Evolutionary conservation across 306 rosid genomes (phyloP).

Genomic region (Oxytropis ochrocephala): DNA sequence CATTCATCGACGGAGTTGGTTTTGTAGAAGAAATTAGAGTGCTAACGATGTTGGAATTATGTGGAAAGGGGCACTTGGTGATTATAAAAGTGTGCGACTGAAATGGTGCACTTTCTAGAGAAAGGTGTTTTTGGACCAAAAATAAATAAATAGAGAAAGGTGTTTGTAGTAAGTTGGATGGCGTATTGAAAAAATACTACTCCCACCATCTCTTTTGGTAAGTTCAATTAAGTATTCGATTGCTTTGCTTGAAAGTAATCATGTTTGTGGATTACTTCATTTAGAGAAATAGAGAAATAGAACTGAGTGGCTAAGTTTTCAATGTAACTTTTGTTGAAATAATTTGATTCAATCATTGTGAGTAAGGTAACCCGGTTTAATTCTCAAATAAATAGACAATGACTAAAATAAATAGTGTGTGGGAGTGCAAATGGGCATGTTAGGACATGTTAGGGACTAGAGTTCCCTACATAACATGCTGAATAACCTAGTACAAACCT

Average conservation of each 20-base stretch:
- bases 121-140: too few relatives aligned
- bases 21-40: too few relatives aligned
- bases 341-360: neutral
- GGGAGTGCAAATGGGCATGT: neutral
- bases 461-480: slow-evolving; percentile 3
- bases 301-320: too few relatives aligned
- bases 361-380: neutral
- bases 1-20: too few relatives aligned
- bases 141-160: neutral
- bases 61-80: neutral
- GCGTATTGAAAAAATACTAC: neutral
- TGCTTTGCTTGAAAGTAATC: too few relatives aligned
- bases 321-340: too few relatives aligned
- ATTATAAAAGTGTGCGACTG: neutral
- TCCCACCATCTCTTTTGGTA: neutral
- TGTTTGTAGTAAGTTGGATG: neutral
- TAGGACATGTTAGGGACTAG: neutral
- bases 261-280: too few relatives aligned
- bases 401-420: neutral
- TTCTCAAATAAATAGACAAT: neutral
- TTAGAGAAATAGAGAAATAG: too few relatives aligned
- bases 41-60: neutral
- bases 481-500: neutral
- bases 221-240: slow-evolving; percentile 11
- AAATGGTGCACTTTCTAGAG: neutral